Evolutionary conservation across 73 alveolate species (phyloP).

Genomic region (Blepharisma japonicum): DNA sequence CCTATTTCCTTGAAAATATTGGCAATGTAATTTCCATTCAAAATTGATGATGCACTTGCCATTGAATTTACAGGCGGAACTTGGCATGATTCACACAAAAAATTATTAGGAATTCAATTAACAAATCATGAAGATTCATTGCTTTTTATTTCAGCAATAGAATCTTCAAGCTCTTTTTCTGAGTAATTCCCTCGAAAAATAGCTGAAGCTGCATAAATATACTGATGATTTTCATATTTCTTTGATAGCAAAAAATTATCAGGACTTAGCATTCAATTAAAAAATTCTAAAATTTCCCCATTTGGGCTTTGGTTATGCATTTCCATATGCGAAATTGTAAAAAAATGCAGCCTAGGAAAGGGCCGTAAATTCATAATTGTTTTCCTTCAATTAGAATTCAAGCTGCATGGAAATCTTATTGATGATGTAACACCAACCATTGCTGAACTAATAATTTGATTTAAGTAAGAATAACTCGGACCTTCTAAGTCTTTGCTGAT

Average conservation of each 20-base stretch:
- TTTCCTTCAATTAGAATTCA: constrained; percentile 54
- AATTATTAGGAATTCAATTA: too few relatives aligned
- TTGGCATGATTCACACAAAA: too few relatives aligned
- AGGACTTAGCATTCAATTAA: constrained; percentile 30
- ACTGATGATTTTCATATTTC: too few relatives aligned
- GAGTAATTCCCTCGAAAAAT: too few relatives aligned
- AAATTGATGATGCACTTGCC: too few relatives aligned
- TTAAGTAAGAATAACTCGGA: constrained; percentile 44
- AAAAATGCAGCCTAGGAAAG: constrained; percentile 62
- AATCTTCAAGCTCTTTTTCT: too few relatives aligned
- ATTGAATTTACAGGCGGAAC: too few relatives aligned
- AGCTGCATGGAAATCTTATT: constrained; percentile 51
- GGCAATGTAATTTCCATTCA: too few relatives aligned
- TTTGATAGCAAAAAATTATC: constrained; percentile 26
- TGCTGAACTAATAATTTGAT: constrained; percentile 38
- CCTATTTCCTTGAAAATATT: too few relatives aligned
- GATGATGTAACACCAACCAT: constrained; percentile 46
- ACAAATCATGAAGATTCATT: too few relatives aligned
- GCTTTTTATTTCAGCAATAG: too few relatives aligned
- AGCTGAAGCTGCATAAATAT: too few relatives aligned
- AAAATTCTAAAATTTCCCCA: background rate
- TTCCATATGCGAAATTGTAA: constrained; percentile 38
- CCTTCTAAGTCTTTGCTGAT: background rate
- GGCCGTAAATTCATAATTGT: constrained; percentile 52
- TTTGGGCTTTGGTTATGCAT: constrained; percentile 28